Conservation (phyloP, 2,329 filamentous ascomycete species). For the Trichoderma sp. region DNA sequence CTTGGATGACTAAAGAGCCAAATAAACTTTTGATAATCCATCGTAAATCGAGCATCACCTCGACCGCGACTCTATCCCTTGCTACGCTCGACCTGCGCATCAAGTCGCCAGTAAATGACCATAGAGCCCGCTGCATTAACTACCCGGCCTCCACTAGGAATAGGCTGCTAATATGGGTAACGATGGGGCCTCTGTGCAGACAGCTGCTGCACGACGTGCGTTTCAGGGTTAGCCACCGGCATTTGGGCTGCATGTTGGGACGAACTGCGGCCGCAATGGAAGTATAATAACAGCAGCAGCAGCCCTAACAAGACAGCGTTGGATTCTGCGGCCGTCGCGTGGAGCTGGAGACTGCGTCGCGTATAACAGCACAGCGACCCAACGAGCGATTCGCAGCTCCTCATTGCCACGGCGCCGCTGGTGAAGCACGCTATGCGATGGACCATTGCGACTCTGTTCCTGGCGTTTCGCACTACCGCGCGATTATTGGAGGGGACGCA, state of each 20-base stretch:
- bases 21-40: not conserved
- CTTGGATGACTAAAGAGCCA: conserved; percentile 1
- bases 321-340: too few species aligned
- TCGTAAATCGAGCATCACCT: not conserved
- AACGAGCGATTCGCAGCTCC: not conserved
- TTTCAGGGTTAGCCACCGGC: conserved; percentile 15
- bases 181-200: conserved; percentile 16
- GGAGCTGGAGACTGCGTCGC: not conserved
- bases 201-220: conserved; percentile 20
- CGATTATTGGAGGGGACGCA: not conserved
- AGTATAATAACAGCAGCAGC: not conserved
- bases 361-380: not conserved
- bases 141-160: not conserved
- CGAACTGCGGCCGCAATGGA: not conserved
- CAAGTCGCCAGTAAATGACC: not conserved
- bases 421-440: not conserved
- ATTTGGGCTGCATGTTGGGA: not conserved
- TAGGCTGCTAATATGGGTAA: not conserved
- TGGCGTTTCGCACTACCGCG: not conserved
- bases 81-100: not conserved
- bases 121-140: not conserved
- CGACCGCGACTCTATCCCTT: not conserved
- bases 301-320: not conserved
- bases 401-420: not conserved
- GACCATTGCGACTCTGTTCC: not conserved